A percentile compares a stretch with the other conserved stretches of the same genome.
Conservation (phyloP, 2,329 filamentous ascomycete species). For the Cladophialophora exuberans region DNA sequence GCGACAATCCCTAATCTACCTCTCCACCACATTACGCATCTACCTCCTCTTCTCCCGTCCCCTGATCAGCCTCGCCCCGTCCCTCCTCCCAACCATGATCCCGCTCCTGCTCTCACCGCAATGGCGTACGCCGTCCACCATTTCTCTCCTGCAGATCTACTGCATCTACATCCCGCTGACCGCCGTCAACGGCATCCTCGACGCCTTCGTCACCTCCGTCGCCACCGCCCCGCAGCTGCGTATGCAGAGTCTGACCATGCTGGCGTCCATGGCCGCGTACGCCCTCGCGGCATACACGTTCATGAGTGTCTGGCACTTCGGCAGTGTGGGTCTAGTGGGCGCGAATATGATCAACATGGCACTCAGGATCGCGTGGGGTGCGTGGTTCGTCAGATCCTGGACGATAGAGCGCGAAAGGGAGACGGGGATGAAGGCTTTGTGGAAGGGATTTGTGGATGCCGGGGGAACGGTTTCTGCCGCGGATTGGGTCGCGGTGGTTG, state of each 20-base stretch:
- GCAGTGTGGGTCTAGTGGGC: slow-evolving; percentile 78
- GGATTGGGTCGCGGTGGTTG: slow-evolving; percentile 5
- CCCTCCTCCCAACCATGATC: slow-evolving; percentile 73
- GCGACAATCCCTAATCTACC: slow-evolving; percentile 36
- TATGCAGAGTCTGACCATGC: slow-evolving; percentile 81
- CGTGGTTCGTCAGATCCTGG: slow-evolving; percentile 63
- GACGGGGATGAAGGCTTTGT: background rate
- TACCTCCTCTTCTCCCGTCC: slow-evolving; percentile 76
- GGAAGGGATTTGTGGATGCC: background rate
- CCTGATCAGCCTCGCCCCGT: slow-evolving; percentile 72
- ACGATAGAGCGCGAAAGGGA: background rate
- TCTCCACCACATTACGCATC: slow-evolving; percentile 63
- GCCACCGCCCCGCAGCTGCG: slow-evolving; percentile 76
- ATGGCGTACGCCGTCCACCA: slow-evolving; percentile 76
- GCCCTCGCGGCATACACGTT: slow-evolving; percentile 62
- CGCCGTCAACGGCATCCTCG: slow-evolving; percentile 86
- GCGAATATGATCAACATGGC: slow-evolving; percentile 91
- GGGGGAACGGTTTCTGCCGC: background rate
- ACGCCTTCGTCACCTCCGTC: slow-evolving; percentile 90
- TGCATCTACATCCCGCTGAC: slow-evolving; percentile 93
- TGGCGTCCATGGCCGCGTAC: slow-evolving; percentile 76
- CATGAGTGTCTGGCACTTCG: slow-evolving; percentile 68
- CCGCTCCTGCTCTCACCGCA: slow-evolving; percentile 73
- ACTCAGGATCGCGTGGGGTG: slow-evolving; percentile 81
- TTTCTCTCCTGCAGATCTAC: slow-evolving; percentile 74